Base-by-base conservation (phyloP, 176 grass and related monocot genomes). In the Ampelocalamus luodianensis region DNA sequence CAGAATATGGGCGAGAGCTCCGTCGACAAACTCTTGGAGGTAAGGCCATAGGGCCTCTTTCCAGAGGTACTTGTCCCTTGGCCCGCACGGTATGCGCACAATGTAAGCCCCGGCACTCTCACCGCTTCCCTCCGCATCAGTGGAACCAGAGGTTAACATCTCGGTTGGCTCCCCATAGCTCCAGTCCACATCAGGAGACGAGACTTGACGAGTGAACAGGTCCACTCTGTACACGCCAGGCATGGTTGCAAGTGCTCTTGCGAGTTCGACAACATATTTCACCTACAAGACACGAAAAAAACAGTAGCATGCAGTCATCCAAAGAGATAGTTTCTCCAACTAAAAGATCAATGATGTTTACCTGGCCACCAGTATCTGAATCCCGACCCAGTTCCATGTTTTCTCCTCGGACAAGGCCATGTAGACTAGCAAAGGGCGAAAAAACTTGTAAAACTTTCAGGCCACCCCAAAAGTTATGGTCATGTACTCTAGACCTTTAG, bases 371-470 rank as follows among this genome's bases (percentile, higher is more conserved):
- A 0, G 96, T 99, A 55, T 99, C 96, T 65, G 96, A 99, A 88
- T 99, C 96, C 40, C 93, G 86, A 17, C 96, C 96, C 24, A 99
- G 86, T 71, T 99, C 96, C 96, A 96, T 99, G 91, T 99, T 99
- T 81, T 99, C 96, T 0, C 96, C 93, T 34, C 96, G 93, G 72
- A 99, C 91, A 66, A 99, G 84, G 64, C 96, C 96, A 10, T 99
- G 96, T 44, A 99, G 62, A 87, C 96, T 98, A 79, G 40, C 62
- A 92, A 23, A 74, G 65, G 79, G 17, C 29, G 37, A 16, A 18
- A 58, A 18, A 34, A 29, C 18, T 70, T 63, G 43, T 82, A 67
- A 24, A 58, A 70, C 10, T 38, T 80, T 23, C 63, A 40, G 1
- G 17, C 4, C 45, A 50, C 11, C 16, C 13, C 22, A 6, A 45